Evolutionary conservation across 129 eudicot genomes (phyloP).

Genomic region (Saussurea involucrata): DNA sequence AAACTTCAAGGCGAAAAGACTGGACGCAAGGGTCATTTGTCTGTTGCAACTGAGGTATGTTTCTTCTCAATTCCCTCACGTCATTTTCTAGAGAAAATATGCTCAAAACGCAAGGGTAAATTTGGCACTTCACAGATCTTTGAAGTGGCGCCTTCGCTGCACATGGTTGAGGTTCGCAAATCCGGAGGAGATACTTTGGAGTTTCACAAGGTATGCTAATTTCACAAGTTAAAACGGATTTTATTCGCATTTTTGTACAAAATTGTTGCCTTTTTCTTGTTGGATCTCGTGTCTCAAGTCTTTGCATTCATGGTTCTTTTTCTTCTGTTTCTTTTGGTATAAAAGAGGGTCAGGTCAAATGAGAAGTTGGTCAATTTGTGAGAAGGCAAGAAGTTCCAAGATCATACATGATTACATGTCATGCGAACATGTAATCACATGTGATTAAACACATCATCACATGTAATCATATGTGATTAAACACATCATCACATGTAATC

Average conservation of each 20-base stretch:
- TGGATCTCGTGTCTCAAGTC: neutral
- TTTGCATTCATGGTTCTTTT: neutral
- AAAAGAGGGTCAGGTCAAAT: too few species aligned
- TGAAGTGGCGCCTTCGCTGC: conserved; percentile 95
- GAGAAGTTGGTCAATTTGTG: too few species aligned
- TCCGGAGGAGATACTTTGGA: conserved; percentile 94
- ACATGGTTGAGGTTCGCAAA: conserved; percentile 96
- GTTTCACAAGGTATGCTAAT: conserved; percentile 70
- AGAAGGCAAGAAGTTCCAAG: too few species aligned
- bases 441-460: too few species aligned
- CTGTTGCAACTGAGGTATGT: conserved; percentile 94
- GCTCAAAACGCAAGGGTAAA: neutral
- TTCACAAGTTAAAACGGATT: neutral
- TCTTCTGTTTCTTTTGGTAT: neutral
- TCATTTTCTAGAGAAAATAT: neutral
- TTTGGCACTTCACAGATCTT: conserved; percentile 45
- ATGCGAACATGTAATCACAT: too few species aligned
- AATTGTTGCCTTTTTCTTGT: neutral
- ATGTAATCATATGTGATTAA: too few species aligned
- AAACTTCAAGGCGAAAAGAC: conserved; percentile 93
- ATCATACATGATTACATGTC: too few species aligned
- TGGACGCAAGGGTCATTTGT: conserved; percentile 93
- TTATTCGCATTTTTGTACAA: neutral
- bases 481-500: too few species aligned
- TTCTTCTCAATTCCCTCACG: neutral